Conservation (phyloP, 2,329 filamentous ascomycete species). For the Aspergillus sp. region DNA sequence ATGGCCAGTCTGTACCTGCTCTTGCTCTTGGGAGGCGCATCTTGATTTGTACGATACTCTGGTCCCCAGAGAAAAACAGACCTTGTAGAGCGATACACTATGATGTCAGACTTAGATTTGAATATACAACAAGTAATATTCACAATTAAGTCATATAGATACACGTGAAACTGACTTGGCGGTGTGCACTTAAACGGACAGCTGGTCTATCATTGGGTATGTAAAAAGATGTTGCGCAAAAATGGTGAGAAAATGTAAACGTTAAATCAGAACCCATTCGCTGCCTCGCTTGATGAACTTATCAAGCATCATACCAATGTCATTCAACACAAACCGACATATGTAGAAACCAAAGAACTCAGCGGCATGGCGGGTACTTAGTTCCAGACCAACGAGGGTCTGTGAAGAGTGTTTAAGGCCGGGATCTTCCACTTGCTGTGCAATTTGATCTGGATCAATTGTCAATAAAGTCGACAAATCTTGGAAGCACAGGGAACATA, state of each 20-base stretch:
- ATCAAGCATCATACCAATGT: slow-evolving; percentile 81
- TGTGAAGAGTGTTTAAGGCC: slow-evolving; percentile 87
- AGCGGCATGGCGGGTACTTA: slow-evolving; percentile 87
- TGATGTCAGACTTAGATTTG: background rate
- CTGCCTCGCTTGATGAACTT: slow-evolving; percentile 96
- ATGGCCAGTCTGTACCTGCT: too few species aligned
- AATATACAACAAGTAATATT: background rate
- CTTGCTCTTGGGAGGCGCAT: too few species aligned
- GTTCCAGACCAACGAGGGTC: slow-evolving; percentile 90
- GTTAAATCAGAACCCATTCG: slow-evolving; percentile 76
- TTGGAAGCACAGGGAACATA: background rate
- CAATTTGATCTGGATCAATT: slow-evolving; percentile 73
- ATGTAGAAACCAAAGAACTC: slow-evolving; percentile 98
- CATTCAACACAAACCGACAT: slow-evolving; percentile 87
- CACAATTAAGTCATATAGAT: background rate
- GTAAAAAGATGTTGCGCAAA: background rate
- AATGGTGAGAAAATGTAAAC: background rate
- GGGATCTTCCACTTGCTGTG: slow-evolving; percentile 91
- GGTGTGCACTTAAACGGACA: background rate
- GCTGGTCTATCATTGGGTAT: background rate
- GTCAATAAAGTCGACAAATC: slow-evolving; percentile 10
- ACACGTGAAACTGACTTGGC: background rate
- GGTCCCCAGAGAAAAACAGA: too few species aligned
- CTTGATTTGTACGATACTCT: too few species aligned
- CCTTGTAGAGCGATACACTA: too few species aligned